A percentile compares a stretch with the other conserved stretches of the same genome.
Conservation (phyloP, 2,329 filamentous ascomycete species). For the Apiospora phragmitis region DNA sequence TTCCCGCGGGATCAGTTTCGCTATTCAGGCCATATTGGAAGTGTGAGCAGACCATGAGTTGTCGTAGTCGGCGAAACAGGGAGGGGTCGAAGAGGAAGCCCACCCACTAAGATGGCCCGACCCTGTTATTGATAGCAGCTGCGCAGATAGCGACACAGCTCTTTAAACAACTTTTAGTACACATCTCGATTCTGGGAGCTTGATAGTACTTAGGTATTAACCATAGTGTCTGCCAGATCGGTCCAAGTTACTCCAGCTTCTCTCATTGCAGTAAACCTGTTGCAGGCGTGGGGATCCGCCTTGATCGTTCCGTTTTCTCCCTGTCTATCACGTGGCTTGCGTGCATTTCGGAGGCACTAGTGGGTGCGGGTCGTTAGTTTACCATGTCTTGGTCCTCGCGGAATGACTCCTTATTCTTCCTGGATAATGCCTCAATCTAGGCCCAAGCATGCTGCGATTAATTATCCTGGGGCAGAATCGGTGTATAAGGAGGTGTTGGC, state of each 20-base stretch:
- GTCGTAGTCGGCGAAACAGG: background rate
- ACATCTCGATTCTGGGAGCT: background rate
- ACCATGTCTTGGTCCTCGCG: background rate
- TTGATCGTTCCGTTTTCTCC: background rate
- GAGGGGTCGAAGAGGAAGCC: background rate
- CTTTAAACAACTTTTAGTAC: background rate
- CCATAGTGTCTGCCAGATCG: background rate
- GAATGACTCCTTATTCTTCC: background rate
- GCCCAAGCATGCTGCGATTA: background rate
- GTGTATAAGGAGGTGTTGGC: background rate
- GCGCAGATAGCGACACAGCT: background rate
- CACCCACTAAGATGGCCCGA: background rate
- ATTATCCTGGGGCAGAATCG: background rate
- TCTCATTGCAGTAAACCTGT: background rate
- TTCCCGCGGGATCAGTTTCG: background rate
- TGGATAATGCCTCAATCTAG: background rate
- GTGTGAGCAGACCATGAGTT: background rate
- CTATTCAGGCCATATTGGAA: background rate
- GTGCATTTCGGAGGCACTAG: background rate
- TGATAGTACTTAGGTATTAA: background rate
- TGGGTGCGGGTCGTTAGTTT: background rate
- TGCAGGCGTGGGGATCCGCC: background rate
- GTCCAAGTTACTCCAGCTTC: background rate
- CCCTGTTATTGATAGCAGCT: background rate
- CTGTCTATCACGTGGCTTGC: background rate